Evolutionary conservation across 139 green algal species (phyloP).

Genomic region (Prasinococcaceae sp.): DNA sequence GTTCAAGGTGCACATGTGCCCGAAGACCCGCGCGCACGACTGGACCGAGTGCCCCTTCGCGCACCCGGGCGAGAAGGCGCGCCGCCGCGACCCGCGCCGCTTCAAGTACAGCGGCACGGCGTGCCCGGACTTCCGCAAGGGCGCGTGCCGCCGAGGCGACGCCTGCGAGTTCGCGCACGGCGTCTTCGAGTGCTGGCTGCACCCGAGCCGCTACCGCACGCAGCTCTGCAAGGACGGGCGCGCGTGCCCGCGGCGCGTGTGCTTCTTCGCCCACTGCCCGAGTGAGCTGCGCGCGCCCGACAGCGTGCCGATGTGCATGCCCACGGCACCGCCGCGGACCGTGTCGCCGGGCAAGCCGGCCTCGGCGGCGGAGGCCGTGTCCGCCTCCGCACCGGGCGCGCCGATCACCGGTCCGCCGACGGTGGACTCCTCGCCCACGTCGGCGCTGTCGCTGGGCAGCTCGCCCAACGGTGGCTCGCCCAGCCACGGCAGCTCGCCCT

Average conservation of each 20-base stretch:
- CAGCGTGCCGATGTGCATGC: no score
- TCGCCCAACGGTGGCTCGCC: no score
- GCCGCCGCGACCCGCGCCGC: conserved; percentile 54
- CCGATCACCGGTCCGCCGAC: no score
- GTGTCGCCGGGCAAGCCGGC: no score
- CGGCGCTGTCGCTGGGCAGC: no score
- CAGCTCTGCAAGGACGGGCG: conserved; percentile 82
- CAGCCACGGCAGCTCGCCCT: no score
- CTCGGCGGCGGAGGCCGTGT: no score
- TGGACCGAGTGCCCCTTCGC: conserved; percentile 83
- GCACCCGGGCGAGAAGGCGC: conserved; percentile 78
- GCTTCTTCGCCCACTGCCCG: conserved; percentile 86
- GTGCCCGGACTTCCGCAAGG: conserved; percentile 74
- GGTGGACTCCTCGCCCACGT: no score
- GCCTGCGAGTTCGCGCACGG: conserved; percentile 73
- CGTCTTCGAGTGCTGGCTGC: conserved; percentile 90
- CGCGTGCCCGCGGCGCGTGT: conserved; percentile 66
- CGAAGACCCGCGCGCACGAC: conserved; percentile 53
- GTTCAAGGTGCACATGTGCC: conserved; percentile 40
- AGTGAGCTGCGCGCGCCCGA: conserved; percentile 45
- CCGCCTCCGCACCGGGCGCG: no score
- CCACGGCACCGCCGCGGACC: not conserved
- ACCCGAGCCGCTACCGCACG: conserved; percentile 61
- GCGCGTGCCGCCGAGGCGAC: conserved; percentile 55
- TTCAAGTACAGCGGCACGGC: conserved; percentile 67